Evolutionary conservation across 2,329 filamentous ascomycete species (phyloP).

Genomic region (Kalmusia sp.): DNA sequence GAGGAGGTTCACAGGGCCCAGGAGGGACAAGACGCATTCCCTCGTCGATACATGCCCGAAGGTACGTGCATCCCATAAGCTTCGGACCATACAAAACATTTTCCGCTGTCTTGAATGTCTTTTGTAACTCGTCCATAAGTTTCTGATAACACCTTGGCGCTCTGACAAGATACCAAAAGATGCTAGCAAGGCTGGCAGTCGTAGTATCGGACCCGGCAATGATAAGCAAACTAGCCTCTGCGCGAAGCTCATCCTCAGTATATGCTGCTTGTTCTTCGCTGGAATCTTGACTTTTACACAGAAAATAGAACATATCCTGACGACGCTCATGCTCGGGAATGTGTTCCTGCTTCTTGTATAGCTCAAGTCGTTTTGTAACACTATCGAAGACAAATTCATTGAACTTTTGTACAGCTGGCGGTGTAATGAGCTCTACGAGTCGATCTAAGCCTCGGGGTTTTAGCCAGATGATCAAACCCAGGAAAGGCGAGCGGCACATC

Average conservation of each 20-base stretch:
- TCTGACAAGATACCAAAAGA: constrained; percentile 22
- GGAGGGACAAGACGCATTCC: constrained; percentile 23
- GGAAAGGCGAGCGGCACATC: constrained; percentile 21
- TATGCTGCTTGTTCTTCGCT: constrained; percentile 43
- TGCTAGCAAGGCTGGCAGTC: constrained; percentile 14
- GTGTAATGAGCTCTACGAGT: constrained; percentile 16
- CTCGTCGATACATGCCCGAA: constrained; percentile 24
- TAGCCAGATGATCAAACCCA: constrained; percentile 19
- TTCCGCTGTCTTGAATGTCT: constrained; percentile 16
- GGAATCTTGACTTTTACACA: constrained; percentile 49
- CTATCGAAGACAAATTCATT: constrained; percentile 18
- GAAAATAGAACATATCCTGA: constrained; percentile 52
- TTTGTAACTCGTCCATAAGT: constrained; percentile 15
- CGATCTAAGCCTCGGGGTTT: constrained; percentile 22
- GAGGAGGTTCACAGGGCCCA: constrained; percentile 19
- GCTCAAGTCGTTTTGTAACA: constrained; percentile 9
- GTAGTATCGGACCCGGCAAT: constrained; percentile 26
- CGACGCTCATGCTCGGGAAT: constrained; percentile 11
- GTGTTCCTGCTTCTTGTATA: constrained; percentile 1
- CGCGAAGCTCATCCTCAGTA: constrained; percentile 46
- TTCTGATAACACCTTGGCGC: constrained; percentile 9
- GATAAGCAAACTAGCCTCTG: constrained; percentile 22
- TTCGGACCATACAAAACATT: constrained; percentile 17
- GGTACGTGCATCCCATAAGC: constrained; percentile 18
- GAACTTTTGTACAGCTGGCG: constrained; percentile 16